phyloP scores from a whole-genome alignment of 495 filamentous ascomycete species.

The Neurospora sp. region DNA sequence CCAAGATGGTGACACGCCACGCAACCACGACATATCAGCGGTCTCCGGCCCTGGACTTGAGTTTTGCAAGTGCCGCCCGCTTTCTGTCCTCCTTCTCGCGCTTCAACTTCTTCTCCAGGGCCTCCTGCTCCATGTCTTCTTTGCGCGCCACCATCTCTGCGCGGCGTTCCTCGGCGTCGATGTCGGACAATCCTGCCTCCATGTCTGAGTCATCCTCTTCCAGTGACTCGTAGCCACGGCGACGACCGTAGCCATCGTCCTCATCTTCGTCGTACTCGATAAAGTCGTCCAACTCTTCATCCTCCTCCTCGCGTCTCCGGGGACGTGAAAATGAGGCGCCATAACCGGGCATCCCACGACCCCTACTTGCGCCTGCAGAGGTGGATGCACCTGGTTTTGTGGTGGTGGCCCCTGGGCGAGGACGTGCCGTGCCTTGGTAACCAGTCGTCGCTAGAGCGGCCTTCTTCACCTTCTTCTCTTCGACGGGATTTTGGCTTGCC shows the following conservation, averaged over 20 bases:
- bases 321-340: conserved; percentile 17
- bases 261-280: conserved; percentile 47
- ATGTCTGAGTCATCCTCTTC: conserved; percentile 42
- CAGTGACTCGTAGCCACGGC: conserved; percentile 21
- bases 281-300: conserved; percentile 43
- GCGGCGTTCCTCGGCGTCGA: conserved; percentile 46
- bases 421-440: conserved; percentile 46
- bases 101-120: conserved; percentile 32
- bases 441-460: conserved; percentile 45
- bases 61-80: conserved; percentile 11
- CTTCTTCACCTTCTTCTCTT: conserved; percentile 48
- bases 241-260: conserved; percentile 22
- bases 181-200: conserved; percentile 51
- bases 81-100: conserved; percentile 37
- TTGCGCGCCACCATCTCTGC: conserved; percentile 36
- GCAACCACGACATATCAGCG: conserved; percentile 4
- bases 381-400: conserved; percentile 18
- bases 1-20: background rate
- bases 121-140: conserved; percentile 43
- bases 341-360: conserved; percentile 14
- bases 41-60: conserved; percentile 9
- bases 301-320: conserved; percentile 43
- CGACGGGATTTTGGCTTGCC: conserved; percentile 8
- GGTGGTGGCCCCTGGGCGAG: conserved; percentile 24
- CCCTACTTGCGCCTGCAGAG: conserved; percentile 9